phyloP scores from a whole-genome alignment of 108 stramenopile species.

The Asterionellopsis glacialis region DNA sequence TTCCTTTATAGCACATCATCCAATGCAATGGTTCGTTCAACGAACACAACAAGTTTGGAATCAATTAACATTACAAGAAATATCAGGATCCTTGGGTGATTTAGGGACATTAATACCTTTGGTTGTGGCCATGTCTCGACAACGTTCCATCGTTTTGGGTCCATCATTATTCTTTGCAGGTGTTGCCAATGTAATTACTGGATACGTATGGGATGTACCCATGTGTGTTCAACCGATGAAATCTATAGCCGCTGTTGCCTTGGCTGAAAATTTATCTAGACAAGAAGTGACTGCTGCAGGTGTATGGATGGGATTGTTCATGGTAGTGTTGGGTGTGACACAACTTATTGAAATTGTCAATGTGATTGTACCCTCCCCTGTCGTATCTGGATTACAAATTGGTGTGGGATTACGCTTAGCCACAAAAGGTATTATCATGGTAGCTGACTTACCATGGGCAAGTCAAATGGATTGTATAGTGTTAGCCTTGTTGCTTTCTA shows the following conservation, averaged over 20 bases:
- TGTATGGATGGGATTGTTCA: constrained; percentile 52
- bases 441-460: constrained; percentile 44
- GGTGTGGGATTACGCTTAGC: constrained; percentile 72
- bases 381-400: constrained; percentile 74
- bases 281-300: constrained; percentile 66
- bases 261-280: constrained; percentile 24
- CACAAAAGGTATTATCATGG: constrained; percentile 51
- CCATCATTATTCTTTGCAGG: constrained; percentile 76
- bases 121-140: constrained; percentile 57
- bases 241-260: constrained; percentile 71
- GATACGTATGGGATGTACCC: constrained; percentile 68
- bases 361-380: constrained; percentile 55
- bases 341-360: constrained; percentile 71
- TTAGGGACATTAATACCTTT: constrained; percentile 82
- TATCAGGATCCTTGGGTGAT: constrained; percentile 76
- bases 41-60: background rate
- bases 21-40: background rate
- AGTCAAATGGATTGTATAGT: constrained; percentile 50
- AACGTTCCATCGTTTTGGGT: constrained; percentile 52
- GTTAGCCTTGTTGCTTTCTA: constrained; percentile 34
- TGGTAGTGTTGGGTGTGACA: constrained; percentile 52
- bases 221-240: constrained; percentile 92
- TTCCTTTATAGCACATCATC: background rate
- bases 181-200: constrained; percentile 55
- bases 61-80: constrained; percentile 31